phyloP scores from a whole-genome alignment of 2,329 filamentous ascomycete species.

The Alternaria conjuncta region DNA sequence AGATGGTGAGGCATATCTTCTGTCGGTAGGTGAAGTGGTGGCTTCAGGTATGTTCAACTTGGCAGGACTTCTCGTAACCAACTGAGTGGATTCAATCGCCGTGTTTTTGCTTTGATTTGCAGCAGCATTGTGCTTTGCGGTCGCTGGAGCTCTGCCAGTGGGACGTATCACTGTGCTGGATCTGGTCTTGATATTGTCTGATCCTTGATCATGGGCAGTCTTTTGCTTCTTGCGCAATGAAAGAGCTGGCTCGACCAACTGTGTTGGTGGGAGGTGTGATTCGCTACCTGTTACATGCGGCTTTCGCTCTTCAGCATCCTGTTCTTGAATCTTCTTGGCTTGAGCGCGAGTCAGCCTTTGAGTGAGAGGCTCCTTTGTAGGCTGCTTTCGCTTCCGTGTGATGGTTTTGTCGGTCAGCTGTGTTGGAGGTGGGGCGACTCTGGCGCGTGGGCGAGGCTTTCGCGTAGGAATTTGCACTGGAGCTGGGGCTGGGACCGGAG shows the following conservation, averaged over 20 bases:
- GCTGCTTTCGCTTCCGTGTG: constrained; percentile 11
- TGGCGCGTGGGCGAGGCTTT: background rate
- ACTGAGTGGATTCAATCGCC: background rate
- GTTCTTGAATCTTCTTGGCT: constrained; percentile 9
- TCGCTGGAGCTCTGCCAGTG: background rate
- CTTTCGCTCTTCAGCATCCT: background rate
- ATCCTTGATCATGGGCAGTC: background rate
- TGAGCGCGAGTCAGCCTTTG: constrained; percentile 17
- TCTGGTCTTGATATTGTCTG: background rate
- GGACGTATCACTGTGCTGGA: background rate
- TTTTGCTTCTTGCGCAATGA: constrained; percentile 8
- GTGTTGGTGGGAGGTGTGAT: background rate
- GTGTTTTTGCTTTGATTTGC: background rate
- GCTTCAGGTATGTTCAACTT: background rate
- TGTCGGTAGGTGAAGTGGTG: background rate
- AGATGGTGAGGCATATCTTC: background rate
- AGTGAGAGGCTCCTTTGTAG: background rate
- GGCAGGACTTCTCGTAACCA: background rate
- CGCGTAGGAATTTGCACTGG: background rate
- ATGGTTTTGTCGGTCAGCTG: constrained; percentile 3
- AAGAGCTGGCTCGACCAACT: constrained; percentile 34
- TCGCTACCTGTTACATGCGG: background rate
- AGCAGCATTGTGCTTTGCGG: background rate
- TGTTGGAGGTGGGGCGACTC: constrained; percentile 1
- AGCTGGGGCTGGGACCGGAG: background rate